phyloP scores from a whole-genome alignment of 1,284 basidiomycete species.

The Melanopsichium pennsylvanicum region DNA sequence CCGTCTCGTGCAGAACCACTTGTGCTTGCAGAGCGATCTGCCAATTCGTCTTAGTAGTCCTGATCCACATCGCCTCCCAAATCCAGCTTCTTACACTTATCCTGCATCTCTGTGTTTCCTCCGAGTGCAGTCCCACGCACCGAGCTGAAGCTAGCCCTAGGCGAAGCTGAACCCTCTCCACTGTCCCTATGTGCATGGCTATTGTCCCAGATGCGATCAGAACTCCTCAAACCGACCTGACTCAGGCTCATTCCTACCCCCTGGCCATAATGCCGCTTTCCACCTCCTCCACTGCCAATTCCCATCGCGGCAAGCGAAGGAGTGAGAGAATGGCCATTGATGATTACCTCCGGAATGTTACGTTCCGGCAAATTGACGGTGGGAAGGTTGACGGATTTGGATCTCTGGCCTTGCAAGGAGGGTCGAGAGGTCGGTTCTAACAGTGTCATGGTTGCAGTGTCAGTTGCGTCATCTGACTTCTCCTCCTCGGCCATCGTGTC shows the following conservation, averaged over 20 bases:
- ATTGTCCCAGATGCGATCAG: constrained; percentile 41
- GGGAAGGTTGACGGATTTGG: constrained; percentile 21
- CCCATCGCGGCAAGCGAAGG: constrained; percentile 19
- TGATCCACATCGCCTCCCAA: no score
- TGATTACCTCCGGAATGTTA: constrained; percentile 31
- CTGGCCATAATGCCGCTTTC: constrained; percentile 12
- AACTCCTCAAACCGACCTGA: constrained; percentile 39
- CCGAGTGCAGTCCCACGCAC: neutral
- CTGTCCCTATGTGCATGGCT: neutral
- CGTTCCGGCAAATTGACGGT: constrained; percentile 7
- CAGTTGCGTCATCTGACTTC: constrained; percentile 8
- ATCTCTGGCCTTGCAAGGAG: constrained; percentile 2
- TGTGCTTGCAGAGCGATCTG: no score
- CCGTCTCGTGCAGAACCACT: no score
- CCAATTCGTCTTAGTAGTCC: neutral
- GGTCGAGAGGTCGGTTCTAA: neutral
- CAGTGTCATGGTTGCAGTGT: neutral
- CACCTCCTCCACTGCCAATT: neutral
- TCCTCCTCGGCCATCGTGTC: constrained; percentile 37
- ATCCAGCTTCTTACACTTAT: no score
- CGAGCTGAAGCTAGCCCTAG: constrained; percentile 11
- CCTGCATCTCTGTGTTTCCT: no score
- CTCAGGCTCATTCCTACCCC: constrained; percentile 42
- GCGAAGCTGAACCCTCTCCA: constrained; percentile 3
- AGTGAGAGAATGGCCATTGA: constrained; percentile 29